Percentiles rank a stretch among this genome's conserved stretches.
These are phyloP conservation scores for Fusarium duplospermum DNA, from an alignment of 2,329 filamentous ascomycete species.

Conservation along the genomic window DNA sequence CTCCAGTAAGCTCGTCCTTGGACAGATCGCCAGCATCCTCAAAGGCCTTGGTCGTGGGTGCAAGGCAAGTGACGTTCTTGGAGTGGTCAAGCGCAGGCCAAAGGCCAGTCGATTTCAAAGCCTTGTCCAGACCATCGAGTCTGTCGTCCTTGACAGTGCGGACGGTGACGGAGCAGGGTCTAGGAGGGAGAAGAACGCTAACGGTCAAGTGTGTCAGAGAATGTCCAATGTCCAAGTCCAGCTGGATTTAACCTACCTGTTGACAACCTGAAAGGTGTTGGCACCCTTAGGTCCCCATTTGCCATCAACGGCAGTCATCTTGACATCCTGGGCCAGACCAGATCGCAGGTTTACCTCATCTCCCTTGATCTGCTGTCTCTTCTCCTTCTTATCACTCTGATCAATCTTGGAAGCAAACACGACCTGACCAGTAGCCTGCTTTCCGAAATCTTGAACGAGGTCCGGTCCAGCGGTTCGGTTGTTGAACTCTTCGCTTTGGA, in stretches of 20 bases:
- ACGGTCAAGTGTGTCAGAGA: neutral
- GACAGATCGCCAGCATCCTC: constrained; percentile 29
- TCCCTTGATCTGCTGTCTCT: constrained; percentile 7
- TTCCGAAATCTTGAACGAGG: constrained; percentile 22
- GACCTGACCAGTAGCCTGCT: constrained; percentile 24
- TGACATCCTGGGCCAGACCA: constrained; percentile 32
- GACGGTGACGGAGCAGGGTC: constrained; percentile 29
- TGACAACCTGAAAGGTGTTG: constrained; percentile 33
- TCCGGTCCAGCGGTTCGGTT: constrained; percentile 30
- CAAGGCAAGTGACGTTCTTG: constrained; percentile 38
- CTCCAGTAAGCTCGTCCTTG: constrained; percentile 11
- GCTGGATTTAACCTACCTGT: constrained; percentile 5
- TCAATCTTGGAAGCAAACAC: constrained; percentile 18
- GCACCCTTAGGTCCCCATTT: constrained; percentile 28
- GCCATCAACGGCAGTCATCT: constrained; percentile 38
- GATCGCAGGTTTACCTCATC: constrained; percentile 20
- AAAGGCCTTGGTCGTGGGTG: constrained; percentile 31
- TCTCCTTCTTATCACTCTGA: neutral
- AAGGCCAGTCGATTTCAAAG: constrained; percentile 24
- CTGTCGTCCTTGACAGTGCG: constrained; percentile 8
- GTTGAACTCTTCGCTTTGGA: constrained; percentile 25
- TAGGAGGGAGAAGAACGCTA: constrained; percentile 31
- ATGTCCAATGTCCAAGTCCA: neutral
- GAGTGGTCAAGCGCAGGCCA: constrained; percentile 30
- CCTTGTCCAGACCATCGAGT: constrained; percentile 21